Evolutionary conservation across 1,284 basidiomycete genomes (phyloP), one percentile per base, ranked within the genome.

Genomic region (Ustilago bromivora): DNA sequence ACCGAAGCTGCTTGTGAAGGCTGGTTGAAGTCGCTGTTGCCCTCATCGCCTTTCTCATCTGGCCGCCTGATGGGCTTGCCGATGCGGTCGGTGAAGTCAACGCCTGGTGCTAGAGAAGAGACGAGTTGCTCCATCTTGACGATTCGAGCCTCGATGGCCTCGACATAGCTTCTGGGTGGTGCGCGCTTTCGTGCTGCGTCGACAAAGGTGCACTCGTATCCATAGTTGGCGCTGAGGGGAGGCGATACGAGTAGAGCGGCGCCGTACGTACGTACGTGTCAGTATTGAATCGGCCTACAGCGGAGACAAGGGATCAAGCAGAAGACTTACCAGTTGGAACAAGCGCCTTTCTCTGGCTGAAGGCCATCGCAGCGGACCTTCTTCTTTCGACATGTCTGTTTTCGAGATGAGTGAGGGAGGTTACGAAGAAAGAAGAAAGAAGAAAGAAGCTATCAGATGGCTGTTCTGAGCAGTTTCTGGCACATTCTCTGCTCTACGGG

Each of bases 321-420:
- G 34, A 43, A 5, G 19, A 52, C 65, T 17, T 61, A 67, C 65
- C 70, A 83, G 31, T 83, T 82, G 34, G 77, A 71, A 52, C 81
- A 84, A 36, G 77, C 74, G 12, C 70, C 73, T 40, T 76, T 76
- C 4, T 78, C 80, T 1, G 78, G 77, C 36, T 81, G 74, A 3
- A 83, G 71, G 35, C 82, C 82, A 46, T 82, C 79, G 49, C 82
- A 84, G 13, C 80, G 75, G 31, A 84, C 72, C 51, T 84, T 84
- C 40, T 84, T 84, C 71, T 82, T 82, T 51, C 82, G 69, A 59
- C 82, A 84, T 5, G 69, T 79, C 70, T 76, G 56, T 55, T 28
- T 40, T 28, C 23, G 23, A 28, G 23, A 28, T 8, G n/a, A 46
- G 6, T 7, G 11, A 11, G 15, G n/a, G n/a, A 8, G 6, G 43